phyloP scores from a whole-genome alignment of 139 green algal species.

The Prasinococcaceae sp. region DNA sequence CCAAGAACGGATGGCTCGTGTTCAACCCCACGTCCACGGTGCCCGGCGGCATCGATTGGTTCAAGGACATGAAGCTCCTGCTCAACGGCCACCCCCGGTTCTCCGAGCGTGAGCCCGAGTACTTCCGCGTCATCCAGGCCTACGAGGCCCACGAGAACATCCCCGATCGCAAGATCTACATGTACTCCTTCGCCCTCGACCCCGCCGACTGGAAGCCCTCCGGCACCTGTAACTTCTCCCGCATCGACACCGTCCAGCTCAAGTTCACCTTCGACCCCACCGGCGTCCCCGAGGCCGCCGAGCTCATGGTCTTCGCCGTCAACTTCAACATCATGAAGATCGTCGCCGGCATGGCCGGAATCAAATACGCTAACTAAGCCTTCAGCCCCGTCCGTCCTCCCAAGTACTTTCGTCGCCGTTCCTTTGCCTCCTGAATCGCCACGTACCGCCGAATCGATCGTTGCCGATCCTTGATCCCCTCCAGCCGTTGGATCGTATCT shows the following conservation, averaged over 20 bases:
- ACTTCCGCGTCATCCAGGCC: background rate
- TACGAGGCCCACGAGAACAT: background rate
- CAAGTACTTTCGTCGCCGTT: too few relatives aligned
- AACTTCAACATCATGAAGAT: background rate
- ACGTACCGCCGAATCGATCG: too few relatives aligned
- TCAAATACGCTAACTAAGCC: too few relatives aligned
- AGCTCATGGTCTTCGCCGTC: background rate
- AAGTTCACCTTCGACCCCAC: too few relatives aligned
- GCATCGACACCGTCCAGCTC: conserved; percentile 19
- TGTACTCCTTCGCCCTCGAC: conserved; percentile 14
- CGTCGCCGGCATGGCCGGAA: background rate
- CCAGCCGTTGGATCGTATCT: too few relatives aligned
- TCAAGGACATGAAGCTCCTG: background rate
- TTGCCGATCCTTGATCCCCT: too few relatives aligned
- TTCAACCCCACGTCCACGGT: too few relatives aligned
- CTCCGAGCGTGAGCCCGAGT: background rate
- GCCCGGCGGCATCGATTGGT: background rate
- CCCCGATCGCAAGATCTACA: background rate
- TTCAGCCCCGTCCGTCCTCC: too few relatives aligned
- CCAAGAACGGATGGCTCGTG: background rate
- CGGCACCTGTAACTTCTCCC: conserved; percentile 19
- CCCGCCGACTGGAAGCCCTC: conserved; percentile 13
- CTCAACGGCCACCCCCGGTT: background rate
- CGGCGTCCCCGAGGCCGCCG: too few relatives aligned
- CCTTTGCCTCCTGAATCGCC: too few relatives aligned